These are phyloP conservation scores for Fusarium luffae DNA, from an alignment of 2,329 filamentous ascomycete genomes.

Conservation along the genomic window DNA sequence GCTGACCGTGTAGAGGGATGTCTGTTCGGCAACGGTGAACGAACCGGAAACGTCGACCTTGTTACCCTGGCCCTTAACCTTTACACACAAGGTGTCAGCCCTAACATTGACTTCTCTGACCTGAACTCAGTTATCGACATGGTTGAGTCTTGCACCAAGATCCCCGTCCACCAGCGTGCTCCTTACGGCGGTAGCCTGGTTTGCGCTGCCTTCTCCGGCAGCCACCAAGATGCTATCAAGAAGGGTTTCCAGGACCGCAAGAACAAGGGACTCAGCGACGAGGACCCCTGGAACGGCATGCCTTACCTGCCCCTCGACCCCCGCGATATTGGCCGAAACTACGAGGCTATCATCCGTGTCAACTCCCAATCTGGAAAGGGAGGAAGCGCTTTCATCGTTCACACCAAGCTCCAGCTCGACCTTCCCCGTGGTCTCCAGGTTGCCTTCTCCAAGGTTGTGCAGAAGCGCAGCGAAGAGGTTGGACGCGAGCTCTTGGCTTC, in stretches of 20 bases:
- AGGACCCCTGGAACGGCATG: slow-evolving; percentile 78
- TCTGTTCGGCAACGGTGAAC: slow-evolving; percentile 90
- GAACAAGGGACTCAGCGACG: slow-evolving; percentile 64
- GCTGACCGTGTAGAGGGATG: slow-evolving; percentile 95
- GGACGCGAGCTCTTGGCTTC: slow-evolving; percentile 84
- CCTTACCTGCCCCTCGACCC: slow-evolving; percentile 95
- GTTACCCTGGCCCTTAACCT: slow-evolving; percentile 93
- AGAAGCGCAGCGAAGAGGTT: slow-evolving; percentile 80
- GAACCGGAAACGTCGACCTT: slow-evolving; percentile 94
- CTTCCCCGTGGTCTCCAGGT: slow-evolving; percentile 92
- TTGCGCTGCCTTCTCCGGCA: slow-evolving; percentile 89
- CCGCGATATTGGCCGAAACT: slow-evolving; percentile 92
- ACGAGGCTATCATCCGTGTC: slow-evolving; percentile 97
- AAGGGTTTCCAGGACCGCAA: slow-evolving; percentile 85
- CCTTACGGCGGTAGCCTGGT: slow-evolving; percentile 93
- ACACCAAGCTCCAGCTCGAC: slow-evolving; percentile 88
- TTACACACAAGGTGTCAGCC: slow-evolving; percentile 88
- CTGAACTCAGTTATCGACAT: slow-evolving; percentile 86
- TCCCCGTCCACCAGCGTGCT: slow-evolving; percentile 87
- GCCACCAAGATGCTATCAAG: slow-evolving; percentile 95
- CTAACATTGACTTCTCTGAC: slow-evolving; percentile 89
- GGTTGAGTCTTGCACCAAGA: slow-evolving; percentile 94
- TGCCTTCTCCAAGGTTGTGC: slow-evolving; percentile 89
- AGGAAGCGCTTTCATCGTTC: slow-evolving; percentile 93
- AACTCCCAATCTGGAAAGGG: slow-evolving; percentile 97